Evolutionary conservation across 805 yeast genomes (phyloP).

Genomic region (Wickerhamomyces xylosicus): DNA sequence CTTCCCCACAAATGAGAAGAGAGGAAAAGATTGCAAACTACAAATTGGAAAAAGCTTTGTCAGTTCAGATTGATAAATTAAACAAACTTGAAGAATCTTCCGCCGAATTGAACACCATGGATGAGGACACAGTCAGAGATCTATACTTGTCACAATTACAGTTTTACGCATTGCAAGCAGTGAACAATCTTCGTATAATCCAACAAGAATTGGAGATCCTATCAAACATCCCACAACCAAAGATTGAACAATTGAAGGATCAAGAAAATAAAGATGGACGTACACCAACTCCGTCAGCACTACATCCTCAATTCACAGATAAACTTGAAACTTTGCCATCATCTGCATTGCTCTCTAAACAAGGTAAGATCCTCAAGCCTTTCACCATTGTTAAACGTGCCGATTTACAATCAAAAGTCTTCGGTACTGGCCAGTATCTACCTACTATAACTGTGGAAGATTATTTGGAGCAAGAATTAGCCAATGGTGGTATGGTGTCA

Average conservation of each 20-base stretch:
- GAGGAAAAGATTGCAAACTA: constrained; percentile 64
- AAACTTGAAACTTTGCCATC: constrained; percentile 37
- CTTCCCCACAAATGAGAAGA: constrained; percentile 35
- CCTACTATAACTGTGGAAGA: constrained; percentile 97
- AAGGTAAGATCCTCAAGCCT: constrained; percentile 77
- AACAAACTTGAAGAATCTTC: constrained; percentile 23
- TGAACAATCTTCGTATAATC: constrained; percentile 45
- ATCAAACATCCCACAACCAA: constrained; percentile 29
- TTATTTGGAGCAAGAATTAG: constrained; percentile 73
- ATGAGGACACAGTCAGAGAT: constrained; percentile 55
- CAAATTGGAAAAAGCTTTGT: constrained; percentile 48
- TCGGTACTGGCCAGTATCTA: constrained; percentile 84
- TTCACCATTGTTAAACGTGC: constrained; percentile 64
- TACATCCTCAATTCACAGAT: constrained; percentile 47
- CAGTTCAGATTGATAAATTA: constrained; percentile 30
- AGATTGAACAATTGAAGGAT: constrained; percentile 12
- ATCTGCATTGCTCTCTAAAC: constrained; percentile 48
- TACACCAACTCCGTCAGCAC: not conserved
- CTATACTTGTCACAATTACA: constrained; percentile 46
- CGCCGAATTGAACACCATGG: constrained; percentile 27
- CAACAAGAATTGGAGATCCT: constrained; percentile 61
- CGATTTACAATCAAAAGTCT: constrained; percentile 53
- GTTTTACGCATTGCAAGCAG: constrained; percentile 40
- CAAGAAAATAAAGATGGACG: constrained; percentile 15
- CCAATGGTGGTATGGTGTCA: constrained; percentile 69